These are phyloP conservation scores for Penicillium chermesinum DNA, from an alignment of 495 filamentous ascomycete genomes.

Conservation along the genomic window DNA sequence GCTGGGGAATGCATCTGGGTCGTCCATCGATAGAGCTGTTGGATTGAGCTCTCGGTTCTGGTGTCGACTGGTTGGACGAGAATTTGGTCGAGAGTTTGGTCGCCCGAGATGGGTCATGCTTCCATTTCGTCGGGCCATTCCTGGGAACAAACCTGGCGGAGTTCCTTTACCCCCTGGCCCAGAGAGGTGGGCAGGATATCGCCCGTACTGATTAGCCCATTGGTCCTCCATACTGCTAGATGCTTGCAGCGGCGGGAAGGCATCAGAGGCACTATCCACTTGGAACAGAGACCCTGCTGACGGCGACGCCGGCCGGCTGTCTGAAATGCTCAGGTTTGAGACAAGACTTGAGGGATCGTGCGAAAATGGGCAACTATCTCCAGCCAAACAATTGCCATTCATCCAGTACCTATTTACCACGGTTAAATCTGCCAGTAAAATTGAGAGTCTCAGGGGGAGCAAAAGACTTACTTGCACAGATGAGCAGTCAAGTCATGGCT, in stretches of 20 bases:
- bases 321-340: constrained; percentile 59
- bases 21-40: constrained; percentile 75
- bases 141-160: constrained; percentile 26
- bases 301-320: constrained; percentile 38
- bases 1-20: constrained; percentile 92
- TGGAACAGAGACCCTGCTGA: constrained; percentile 58
- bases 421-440: constrained; percentile 2
- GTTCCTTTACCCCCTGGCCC: constrained; percentile 21
- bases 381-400: constrained; percentile 92
- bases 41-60: constrained; percentile 63
- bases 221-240: constrained; percentile 45
- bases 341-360: constrained; percentile 87
- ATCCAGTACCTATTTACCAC: constrained; percentile 73
- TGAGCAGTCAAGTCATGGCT: constrained; percentile 94
- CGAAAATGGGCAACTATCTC: constrained; percentile 92
- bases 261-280: constrained; percentile 66
- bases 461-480: constrained; percentile 85
- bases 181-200: constrained; percentile 34
- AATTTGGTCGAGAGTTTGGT: constrained; percentile 53
- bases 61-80: constrained; percentile 78
- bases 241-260: constrained; percentile 77
- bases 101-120: constrained; percentile 42
- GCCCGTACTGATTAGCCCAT: constrained; percentile 49
- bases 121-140: constrained; percentile 49
- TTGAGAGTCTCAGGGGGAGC: not conserved